Evolutionary conservation across 305 asterid genomes (phyloP).

Genomic region (Euphrasia arctica): DNA sequence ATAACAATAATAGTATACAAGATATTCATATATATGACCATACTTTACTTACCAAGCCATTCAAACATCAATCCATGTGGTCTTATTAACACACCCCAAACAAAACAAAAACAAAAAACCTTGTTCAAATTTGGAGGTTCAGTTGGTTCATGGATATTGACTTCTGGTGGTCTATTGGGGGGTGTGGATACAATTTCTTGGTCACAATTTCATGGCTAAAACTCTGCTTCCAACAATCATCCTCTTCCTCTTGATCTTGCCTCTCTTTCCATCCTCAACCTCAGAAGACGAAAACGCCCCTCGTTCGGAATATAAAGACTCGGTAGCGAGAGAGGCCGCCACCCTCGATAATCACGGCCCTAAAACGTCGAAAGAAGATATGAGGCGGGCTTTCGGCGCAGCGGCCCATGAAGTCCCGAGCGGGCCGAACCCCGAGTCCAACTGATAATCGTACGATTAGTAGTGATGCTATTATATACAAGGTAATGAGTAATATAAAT

Average conservation of each 20-base stretch:
- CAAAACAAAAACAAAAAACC: neutral
- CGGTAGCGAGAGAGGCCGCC: conserved; percentile 10
- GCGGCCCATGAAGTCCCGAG: conserved; percentile 90
- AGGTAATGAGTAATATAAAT: neutral
- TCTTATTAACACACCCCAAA: neutral
- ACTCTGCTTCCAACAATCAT: conserved; percentile 26
- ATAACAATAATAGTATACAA: neutral
- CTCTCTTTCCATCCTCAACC: conserved; percentile 22
- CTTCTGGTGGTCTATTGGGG: conserved; percentile 53
- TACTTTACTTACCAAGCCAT: conserved; percentile 16
- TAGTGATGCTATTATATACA: neutral
- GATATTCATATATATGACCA: conserved; percentile 30
- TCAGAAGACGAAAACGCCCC: conserved; percentile 18
- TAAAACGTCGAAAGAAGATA: neutral
- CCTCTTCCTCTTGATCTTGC: conserved; percentile 35
- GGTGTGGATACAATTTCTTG: conserved; percentile 45
- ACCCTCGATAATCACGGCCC: neutral
- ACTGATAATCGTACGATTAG: conserved; percentile 29
- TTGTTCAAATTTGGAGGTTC: conserved; percentile 39
- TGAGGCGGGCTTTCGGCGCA: conserved; percentile 29
- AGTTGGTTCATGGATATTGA: conserved; percentile 85
- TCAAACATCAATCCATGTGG: conserved; percentile 34
- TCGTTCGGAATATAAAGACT: neutral
- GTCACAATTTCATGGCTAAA: conserved; percentile 68
- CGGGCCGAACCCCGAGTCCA: conserved; percentile 87